A percentile compares a stretch with the other conserved stretches of the same genome.
phyloP scores from a whole-genome alignment of 345 rosid genomes.

The Salix caprea region DNA sequence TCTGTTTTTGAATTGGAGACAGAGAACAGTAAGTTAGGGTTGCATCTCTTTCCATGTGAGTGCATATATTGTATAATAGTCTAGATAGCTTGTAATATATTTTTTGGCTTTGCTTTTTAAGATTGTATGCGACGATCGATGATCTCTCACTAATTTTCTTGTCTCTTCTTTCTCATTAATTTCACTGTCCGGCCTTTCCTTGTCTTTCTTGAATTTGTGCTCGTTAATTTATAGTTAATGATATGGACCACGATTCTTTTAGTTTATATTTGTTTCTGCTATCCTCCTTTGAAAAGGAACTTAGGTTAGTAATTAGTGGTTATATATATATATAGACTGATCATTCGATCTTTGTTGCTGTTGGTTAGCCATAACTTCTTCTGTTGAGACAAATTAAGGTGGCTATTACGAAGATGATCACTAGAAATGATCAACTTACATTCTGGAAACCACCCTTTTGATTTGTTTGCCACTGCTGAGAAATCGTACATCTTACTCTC shows the following conservation, averaged over 20 bases:
- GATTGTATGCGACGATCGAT: neutral
- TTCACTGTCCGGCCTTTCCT: neutral
- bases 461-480: neutral
- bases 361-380: neutral
- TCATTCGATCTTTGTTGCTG: no score
- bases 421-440: no score
- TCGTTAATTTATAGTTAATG: neutral
- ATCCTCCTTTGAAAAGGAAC: neutral
- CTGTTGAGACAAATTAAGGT: neutral
- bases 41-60: neutral
- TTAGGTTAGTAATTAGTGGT: neutral
- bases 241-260: neutral
- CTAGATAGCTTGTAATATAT: neutral
- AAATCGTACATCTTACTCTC: constrained; percentile 1
- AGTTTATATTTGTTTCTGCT: neutral
- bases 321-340: no score
- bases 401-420: neutral
- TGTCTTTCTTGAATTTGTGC: neutral
- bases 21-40: neutral
- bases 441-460: neutral
- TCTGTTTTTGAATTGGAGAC: neutral
- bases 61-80: neutral
- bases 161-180: neutral
- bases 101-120: constrained; percentile 2
- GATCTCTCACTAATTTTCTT: neutral